A percentile compares a stretch with the other conserved stretches of the same genome.
Conservation (phyloP, 2,329 filamentous ascomycete genomes). For the Penicillium sumatraense region DNA sequence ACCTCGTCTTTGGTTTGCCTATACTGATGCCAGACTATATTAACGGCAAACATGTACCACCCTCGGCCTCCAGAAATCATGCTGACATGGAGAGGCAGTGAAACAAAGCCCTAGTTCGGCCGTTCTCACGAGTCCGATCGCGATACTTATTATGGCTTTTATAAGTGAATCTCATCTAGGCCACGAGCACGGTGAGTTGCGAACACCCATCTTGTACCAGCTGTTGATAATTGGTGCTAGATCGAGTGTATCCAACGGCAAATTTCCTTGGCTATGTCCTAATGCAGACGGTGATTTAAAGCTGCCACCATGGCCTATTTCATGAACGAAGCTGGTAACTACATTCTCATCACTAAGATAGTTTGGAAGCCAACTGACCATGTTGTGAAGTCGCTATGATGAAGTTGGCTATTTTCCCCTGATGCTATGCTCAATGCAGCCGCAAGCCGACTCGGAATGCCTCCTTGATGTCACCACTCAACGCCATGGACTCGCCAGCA, state of each 20-base stretch:
- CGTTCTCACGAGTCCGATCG: not conserved
- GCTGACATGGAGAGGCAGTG: not conserved
- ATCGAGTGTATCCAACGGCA: not conserved
- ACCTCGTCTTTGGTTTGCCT: not conserved
- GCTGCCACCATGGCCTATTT: not conserved
- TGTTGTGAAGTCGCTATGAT: not conserved
- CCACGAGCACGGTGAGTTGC: too few species aligned
- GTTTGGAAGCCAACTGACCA: not conserved
- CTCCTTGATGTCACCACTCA: not conserved
- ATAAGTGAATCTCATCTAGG: too few species aligned
- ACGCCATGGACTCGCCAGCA: not conserved
- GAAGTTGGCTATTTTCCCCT: not conserved
- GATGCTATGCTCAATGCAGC: not conserved
- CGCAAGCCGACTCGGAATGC: not conserved
- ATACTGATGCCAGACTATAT: not conserved
- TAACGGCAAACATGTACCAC: not conserved
- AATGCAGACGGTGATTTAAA: not conserved
- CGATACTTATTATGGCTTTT: too few species aligned
- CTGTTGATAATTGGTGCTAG: not conserved
- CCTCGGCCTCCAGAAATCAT: not conserved
- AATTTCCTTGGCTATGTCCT: not conserved
- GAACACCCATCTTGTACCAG: too few species aligned
- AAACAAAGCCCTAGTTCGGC: not conserved
- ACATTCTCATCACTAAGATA: not conserved
- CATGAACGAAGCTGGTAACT: not conserved